Base-by-base conservation (phyloP, 2,329 filamentous ascomycete genomes). In the Fusarium denticulatum region DNA sequence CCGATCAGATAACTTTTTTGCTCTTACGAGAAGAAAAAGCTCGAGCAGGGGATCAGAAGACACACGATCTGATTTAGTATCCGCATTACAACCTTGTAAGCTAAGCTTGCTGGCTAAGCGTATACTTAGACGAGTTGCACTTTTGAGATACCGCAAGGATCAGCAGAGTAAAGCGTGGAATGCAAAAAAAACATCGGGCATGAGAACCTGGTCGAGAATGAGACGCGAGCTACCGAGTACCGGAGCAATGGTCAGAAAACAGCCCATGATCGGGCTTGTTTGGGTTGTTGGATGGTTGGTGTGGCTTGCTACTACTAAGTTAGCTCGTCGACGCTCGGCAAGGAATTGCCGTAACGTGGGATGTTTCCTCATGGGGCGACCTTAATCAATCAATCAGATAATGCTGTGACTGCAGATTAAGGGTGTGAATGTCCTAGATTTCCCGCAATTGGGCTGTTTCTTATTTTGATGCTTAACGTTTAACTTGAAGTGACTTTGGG, bases 341-440 rank as follows among this genome's bases (percentile, higher is more conserved):
- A 78, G 61, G 67, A 74, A 69, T 78, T 77, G 76, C 76, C 76
- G 74, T 42, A 60, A 53, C 67, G 74, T 74, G 70, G 66, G 61
- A 64, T 70, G 70, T 65, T 69, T 55, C 40, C 49, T 46, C 39
- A 34, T n/a, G 55, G 49, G 42, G 52, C 28, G 55, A 45, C 28
- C 46, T 64, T 67, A 43, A 52, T 69, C 47, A 66, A 67, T 72
- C 67, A 71, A 67, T 71, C 68, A 62, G 62, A 71, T 59, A 59
- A 60, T 30, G 39, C 58, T 57, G 47, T 43, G 45, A 34, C n/a
- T 40, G 56, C 28, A 42, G 47, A 43, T 65, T 55, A 28, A 37
- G 34, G 32, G 34, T 61, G 55, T 57, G 47, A 42, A 34, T 65
- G 45, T 58, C 67, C 45, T 69, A 47, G 30, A 71, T 61, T 66